Percentiles rank a stretch among this genome's conserved stretches.
phyloP scores from a whole-genome alignment of 768 basidiomycete species.

The Plicaturopsis crispa region DNA sequence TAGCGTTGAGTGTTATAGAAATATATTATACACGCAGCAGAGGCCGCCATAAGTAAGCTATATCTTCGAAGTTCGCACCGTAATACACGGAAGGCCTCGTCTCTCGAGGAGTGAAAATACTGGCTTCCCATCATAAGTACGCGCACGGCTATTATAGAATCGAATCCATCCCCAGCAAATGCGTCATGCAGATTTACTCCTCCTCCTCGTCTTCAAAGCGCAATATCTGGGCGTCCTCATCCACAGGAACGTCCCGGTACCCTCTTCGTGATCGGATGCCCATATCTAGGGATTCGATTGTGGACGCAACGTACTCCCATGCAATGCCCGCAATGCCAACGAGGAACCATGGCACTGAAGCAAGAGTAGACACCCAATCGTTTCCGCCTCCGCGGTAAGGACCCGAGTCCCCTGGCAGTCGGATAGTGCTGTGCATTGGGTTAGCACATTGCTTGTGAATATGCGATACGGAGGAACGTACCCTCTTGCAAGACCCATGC shows the following conservation, averaged over 20 bases:
- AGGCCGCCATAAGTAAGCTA: too few relatives aligned
- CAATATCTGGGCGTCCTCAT: constrained; percentile 84
- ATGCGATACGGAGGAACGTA: constrained; percentile 26
- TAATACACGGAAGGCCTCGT: too few relatives aligned
- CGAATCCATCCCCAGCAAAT: too few relatives aligned
- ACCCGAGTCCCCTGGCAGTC: constrained; percentile 55
- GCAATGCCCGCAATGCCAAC: constrained; percentile 72
- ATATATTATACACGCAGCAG: too few relatives aligned
- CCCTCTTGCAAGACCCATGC: constrained; percentile 70
- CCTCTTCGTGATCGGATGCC: constrained; percentile 49
- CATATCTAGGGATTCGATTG: constrained; percentile 27
- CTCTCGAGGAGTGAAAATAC: too few relatives aligned
- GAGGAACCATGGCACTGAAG: constrained; percentile 87
- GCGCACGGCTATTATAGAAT: too few relatives aligned
- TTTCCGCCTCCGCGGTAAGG: constrained; percentile 24
- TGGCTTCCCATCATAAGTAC: too few relatives aligned
- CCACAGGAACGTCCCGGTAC: constrained; percentile 71
- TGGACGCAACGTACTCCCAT: constrained; percentile 54
- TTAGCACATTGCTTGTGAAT: neutral
- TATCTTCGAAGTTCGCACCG: too few relatives aligned
- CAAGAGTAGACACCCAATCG: constrained; percentile 60
- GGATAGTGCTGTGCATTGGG: constrained; percentile 52
- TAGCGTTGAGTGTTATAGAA: too few relatives aligned
- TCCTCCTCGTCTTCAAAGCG: constrained; percentile 75
- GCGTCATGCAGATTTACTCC: neutral